Evolutionary conservation across 108 stramenopile species (phyloP).

Genomic region (Fragilariopsis cylindrus): DNA sequence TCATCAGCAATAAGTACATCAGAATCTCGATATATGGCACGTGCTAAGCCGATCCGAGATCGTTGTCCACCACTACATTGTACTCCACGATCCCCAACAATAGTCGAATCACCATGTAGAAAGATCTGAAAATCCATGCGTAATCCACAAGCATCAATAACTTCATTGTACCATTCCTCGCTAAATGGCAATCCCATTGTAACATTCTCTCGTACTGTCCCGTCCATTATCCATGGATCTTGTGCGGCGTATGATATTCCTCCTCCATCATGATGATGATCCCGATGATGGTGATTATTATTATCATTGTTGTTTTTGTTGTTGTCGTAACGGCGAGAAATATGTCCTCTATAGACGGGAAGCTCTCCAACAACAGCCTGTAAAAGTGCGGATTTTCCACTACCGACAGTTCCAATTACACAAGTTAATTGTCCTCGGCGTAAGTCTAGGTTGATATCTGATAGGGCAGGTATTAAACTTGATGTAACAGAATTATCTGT

Average conservation of each 20-base stretch:
- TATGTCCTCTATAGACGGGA: constrained; percentile 40
- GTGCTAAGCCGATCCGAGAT: constrained; percentile 83
- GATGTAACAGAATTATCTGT: constrained; percentile 31
- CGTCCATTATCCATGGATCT: constrained; percentile 92
- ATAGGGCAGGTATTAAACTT: constrained; percentile 48
- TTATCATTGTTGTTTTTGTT: background rate
- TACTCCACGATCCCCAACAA: constrained; percentile 93
- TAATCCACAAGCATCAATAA: constrained; percentile 80
- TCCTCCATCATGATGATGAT: constrained; percentile 32
- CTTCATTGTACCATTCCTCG: constrained; percentile 57
- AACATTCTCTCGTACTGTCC: constrained; percentile 87
- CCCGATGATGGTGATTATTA: background rate
- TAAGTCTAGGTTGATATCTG: constrained; percentile 52
- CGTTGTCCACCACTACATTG: constrained; percentile 94
- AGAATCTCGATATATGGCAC: constrained; percentile 63
- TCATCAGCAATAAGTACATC: constrained; percentile 89
- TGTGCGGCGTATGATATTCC: constrained; percentile 72
- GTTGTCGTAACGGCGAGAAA: constrained; percentile 27
- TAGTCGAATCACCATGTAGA: constrained; percentile 77
- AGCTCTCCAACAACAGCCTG: constrained; percentile 72
- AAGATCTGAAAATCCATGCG: constrained; percentile 68
- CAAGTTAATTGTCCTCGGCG: constrained; percentile 49
- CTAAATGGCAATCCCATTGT: constrained; percentile 62
- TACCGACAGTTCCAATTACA: constrained; percentile 68
- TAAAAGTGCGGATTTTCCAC: constrained; percentile 69